Percentiles rank a stretch among this genome's conserved stretches.
Conservation (phyloP, 768 basidiomycete genomes). For the Scleroderma bovista region DNA sequence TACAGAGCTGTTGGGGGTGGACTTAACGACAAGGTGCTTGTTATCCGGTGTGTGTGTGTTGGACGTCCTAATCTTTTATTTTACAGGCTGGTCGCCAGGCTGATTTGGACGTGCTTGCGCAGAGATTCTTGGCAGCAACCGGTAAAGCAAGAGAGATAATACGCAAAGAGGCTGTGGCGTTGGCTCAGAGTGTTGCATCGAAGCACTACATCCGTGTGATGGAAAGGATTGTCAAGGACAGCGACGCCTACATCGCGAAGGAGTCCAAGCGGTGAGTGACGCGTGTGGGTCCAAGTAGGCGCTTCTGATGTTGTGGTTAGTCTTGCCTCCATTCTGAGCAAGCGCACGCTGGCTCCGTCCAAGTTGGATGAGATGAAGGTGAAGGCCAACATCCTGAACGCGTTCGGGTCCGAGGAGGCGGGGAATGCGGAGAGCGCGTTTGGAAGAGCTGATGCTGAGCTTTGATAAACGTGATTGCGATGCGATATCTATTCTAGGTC, state of each 20-base stretch:
- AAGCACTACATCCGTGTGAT: slow-evolving; percentile 87
- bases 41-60: background rate
- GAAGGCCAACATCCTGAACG: slow-evolving; percentile 79
- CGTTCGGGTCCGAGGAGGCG: slow-evolving; percentile 41
- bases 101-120: slow-evolving; percentile 73
- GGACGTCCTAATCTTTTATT: slow-evolving; percentile 3
- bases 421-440: slow-evolving; percentile 32
- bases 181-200: slow-evolving; percentile 46
- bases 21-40: slow-evolving; percentile 58
- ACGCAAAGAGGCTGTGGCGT: slow-evolving; percentile 53
- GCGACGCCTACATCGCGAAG: slow-evolving; percentile 76
- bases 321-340: slow-evolving; percentile 69
- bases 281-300: background rate
- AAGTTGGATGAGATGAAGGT: slow-evolving; percentile 94
- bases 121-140: slow-evolving; percentile 62
- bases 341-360: slow-evolving; percentile 64
- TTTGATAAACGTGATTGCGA: slow-evolving; percentile 24
- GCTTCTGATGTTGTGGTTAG: slow-evolving; percentile 37
- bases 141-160: slow-evolving; percentile 54
- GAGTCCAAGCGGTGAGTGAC: slow-evolving; percentile 70
- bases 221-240: slow-evolving; percentile 73
- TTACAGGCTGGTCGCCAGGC: slow-evolving; percentile 74
- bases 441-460: slow-evolving; percentile 34
- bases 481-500: background rate
- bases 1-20: slow-evolving; percentile 78